A percentile compares a stretch with the other conserved stretches of the same genome.
Evolutionary conservation across 345 rosid species (phyloP).

Genomic region (Brassica rapa): DNA sequence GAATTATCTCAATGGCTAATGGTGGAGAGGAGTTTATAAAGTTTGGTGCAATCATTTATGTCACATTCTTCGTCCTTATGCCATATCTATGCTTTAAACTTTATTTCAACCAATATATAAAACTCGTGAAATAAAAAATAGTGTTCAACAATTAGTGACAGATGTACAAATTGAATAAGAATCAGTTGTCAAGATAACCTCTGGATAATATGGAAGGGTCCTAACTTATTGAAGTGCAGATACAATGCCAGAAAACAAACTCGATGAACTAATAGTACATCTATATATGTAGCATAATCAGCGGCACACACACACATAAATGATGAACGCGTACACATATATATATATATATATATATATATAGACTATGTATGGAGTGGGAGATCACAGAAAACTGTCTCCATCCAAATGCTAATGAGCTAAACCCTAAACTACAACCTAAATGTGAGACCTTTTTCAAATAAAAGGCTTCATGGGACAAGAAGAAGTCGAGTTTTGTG

Average conservation of each 20-base stretch:
- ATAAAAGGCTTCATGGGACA: conserved; percentile 66
- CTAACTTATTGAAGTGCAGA: background rate
- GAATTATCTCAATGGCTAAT: conserved; percentile 23
- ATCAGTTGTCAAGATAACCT: background rate
- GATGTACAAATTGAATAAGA: background rate
- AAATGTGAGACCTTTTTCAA: conserved; percentile 41
- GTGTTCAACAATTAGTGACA: background rate
- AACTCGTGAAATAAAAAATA: background rate
- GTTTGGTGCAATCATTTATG: conserved; percentile 57
- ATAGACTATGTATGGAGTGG: conserved; percentile 23
- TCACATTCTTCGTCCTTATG: background rate
- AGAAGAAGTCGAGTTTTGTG: conserved; percentile 33
- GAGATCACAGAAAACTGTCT: conserved; percentile 44
- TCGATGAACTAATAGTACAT: conserved; percentile 7
- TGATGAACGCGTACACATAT: background rate
- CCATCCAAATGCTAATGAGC: conserved; percentile 36
- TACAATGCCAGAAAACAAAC: conserved; percentile 1
- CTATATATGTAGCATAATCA: conserved; percentile 6
- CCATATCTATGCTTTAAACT: background rate
- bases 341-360: background rate
- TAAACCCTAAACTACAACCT: conserved; percentile 28
- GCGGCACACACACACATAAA: background rate
- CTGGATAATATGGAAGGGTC: background rate
- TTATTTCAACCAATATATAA: background rate
- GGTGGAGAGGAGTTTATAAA: conserved; percentile 51